A percentile compares a stretch with the other conserved stretches of the same genome.
Conservation (phyloP, 140 eudicot genomes). For the Cichorium intybus region DNA sequence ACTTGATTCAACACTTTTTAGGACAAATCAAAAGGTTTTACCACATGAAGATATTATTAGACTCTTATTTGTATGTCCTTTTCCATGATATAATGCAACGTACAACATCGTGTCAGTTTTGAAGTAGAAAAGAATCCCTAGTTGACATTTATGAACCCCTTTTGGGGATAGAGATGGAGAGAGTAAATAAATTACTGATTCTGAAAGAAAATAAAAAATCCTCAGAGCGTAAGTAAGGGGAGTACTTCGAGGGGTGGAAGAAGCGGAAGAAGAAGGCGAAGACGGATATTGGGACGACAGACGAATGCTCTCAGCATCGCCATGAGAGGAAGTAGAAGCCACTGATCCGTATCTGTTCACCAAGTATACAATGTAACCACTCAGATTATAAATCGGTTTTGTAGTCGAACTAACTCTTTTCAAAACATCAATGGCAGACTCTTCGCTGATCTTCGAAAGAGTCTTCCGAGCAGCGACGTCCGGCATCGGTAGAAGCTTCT, state of each 20-base stretch:
- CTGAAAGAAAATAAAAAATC: not conserved
- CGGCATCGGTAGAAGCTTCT: conserved; percentile 24
- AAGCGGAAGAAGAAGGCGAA: conserved; percentile 18
- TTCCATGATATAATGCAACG: no score
- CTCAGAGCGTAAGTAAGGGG: not conserved
- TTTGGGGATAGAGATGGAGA: not conserved
- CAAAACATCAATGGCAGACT: conserved; percentile 21
- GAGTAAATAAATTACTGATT: not conserved
- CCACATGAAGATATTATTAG: not conserved
- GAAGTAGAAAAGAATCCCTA: not conserved
- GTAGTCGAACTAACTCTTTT: not conserved
- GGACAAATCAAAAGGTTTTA: not conserved
- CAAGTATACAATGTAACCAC: conserved; percentile 17
- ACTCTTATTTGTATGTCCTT: not conserved
- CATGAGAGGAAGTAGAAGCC: not conserved
- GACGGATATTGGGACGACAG: conserved; percentile 19
- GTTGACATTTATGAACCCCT: not conserved
- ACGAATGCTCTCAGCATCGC: conserved; percentile 19
- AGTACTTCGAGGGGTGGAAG: conserved; percentile 13
- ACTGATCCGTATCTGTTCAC: conserved; percentile 14
- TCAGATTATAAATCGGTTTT: conserved; percentile 9
- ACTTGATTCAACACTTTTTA: not conserved
- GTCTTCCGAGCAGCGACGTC: conserved; percentile 14
- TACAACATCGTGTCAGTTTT: not conserved
- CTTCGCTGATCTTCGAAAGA: conserved; percentile 24